Evolutionary conservation across 2,329 filamentous ascomycete genomes (phyloP), one percentile per base, ranked within the genome.

Genomic region (Colletotrichum eleusines): DNA sequence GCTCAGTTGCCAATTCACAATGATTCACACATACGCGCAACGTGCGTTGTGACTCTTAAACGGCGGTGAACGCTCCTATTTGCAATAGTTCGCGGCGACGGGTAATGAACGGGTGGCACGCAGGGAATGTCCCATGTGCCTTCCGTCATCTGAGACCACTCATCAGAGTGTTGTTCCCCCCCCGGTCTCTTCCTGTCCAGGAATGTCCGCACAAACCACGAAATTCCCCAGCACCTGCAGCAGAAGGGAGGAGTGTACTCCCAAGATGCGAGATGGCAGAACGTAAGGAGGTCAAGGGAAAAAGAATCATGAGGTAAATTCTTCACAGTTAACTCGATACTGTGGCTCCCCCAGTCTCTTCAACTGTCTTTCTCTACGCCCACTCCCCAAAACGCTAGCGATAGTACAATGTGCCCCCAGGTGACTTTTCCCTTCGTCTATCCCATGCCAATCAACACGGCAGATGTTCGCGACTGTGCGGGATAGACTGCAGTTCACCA

Each of bases 71-170:
- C 57, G 38, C 28, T 23, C 35, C 18, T 7, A 31, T 55, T 46
- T 20, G 1, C 42, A 42, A 31, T 46, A n/a, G 42, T 50, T 50
- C 31, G 42, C 23, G 31, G 44, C 42, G 50, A 61, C 42, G 44
- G 42, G 46, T 48, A 38, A 18, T 14, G 18, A 28, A 51, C 9
- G 8, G 48, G n/a, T 53, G 11, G 60, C 44, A 31, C 8, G 16
- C 18, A 53, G 40, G 33, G 35, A 53, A 53, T 31, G 42, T 31
- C n/a, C n/a, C 31, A 42, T 28, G 54, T 12, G 20, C 23, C 44
- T 44, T 69, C 66, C 63, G 68, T 71, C 64, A 71, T 71, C 58
- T 59, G 44, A 68, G 68, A 71, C 68, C 50, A 16, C 9, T 33
- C 42, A 11, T 18, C 28, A 5, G 28, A 35, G 28, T 20, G 50